Base-by-base conservation (phyloP, 139 green algal species). In the Chlorella sp. region DNA sequence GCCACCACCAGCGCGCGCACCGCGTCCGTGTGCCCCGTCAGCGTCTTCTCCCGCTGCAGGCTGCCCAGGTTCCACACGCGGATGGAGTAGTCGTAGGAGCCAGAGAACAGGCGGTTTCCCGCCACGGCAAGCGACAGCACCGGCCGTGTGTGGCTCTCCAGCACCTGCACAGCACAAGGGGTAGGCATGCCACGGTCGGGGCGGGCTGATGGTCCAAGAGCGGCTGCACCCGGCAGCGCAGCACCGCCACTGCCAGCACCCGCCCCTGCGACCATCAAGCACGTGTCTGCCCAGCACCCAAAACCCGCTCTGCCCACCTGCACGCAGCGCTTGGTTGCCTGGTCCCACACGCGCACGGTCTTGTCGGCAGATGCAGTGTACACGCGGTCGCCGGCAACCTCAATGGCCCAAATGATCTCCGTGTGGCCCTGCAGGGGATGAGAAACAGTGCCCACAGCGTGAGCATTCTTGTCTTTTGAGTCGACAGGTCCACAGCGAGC, bases 391-490 rank as follows among this genome's bases (percentile, higher is more conserved):
- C 93, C 96, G 32, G 93, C 87, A 19, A 96, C 95, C 90, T 98
- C 96, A 26, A 99, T 93, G 21, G 97, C 96, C 97, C 97, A 99
- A 1, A 99, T 96, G 88, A 99, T 99, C 92, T 99, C 97, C 61
- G 98, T 95, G 89, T 99, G 97, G 1, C 97, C 97, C 93, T 98
- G 93, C 78, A 90, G n/a, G 42, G 64, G 30, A 34, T 77, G 39
- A n/a, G n/a, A n/a, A n/a, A 57, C 48, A 9, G 48, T 57, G 48
- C 48, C 5, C 48, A 57, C 48, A 16, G 48, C 48, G 48, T 57
- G 48, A 57, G 48, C 5, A 57, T 9, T 57, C 48, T 9, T 57
- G 48, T 9, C 48, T 57, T n/a, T n/a, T 68, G 60, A 36, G 75
- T 34, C 16, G 75, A 16, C 32, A 1, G 75, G 75, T 81, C 16